Conservation (phyloP, 2,329 filamentous ascomycete genomes). For the Monilinia aucupariae region DNA sequence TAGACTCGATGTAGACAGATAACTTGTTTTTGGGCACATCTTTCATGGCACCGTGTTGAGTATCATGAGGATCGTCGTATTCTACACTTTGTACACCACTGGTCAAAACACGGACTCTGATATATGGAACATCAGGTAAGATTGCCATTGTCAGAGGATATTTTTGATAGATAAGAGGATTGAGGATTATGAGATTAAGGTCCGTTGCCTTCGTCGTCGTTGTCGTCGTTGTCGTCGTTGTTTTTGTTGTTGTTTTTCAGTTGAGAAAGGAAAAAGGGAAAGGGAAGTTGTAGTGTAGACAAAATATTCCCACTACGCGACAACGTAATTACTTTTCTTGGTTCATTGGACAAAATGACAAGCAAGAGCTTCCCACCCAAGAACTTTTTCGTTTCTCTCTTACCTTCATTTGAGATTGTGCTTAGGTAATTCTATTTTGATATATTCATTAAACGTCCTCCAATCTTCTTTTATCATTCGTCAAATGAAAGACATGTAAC, state of each 20-base stretch:
- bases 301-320: neutral
- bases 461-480: too few relatives aligned
- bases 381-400: too few relatives aligned
- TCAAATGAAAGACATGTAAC: neutral
- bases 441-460: too few relatives aligned
- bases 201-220: too few relatives aligned
- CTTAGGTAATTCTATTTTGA: neutral
- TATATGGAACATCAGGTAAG: neutral
- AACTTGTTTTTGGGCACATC: neutral
- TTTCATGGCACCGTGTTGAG: neutral
- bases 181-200: too few relatives aligned
- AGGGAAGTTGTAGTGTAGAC: neutral
- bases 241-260: neutral
- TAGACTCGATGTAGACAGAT: slow-evolving; percentile 7
- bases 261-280: too few relatives aligned
- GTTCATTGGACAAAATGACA: neutral
- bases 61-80: neutral
- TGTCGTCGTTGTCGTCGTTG: too few relatives aligned
- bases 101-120: neutral
- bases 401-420: too few relatives aligned
- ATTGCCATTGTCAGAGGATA: neutral
- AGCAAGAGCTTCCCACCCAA: neutral
- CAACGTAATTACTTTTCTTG: neutral
- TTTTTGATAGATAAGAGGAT: neutral
- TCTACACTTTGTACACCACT: neutral